These are phyloP conservation scores for Vigna reflexopilosa DNA, from an alignment of 306 rosid genomes.

Conservation along the genomic window DNA sequence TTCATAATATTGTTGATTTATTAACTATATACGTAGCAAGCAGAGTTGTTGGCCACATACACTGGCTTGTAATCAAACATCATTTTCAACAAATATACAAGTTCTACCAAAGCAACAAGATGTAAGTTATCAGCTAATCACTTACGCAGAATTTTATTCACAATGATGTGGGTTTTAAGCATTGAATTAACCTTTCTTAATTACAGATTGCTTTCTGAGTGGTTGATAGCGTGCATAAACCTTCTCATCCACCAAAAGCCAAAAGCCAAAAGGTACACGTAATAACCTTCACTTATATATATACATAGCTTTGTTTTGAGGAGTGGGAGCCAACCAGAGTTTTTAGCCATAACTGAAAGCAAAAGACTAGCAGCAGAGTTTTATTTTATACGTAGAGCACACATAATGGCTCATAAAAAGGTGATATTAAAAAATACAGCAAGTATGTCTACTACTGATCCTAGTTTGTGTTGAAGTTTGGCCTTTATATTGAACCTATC, in stretches of 20 bases:
- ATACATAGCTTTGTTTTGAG: not conserved
- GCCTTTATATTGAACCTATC: constrained; percentile 17
- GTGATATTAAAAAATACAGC: not conserved
- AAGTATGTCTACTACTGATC: not conserved
- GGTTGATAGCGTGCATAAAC: constrained; percentile 27
- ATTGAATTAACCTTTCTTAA: not conserved
- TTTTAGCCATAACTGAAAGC: not conserved
- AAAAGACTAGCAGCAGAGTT: not conserved
- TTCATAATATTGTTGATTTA: not conserved
- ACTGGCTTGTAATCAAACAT: constrained; percentile 2
- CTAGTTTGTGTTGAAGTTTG: constrained; percentile 4
- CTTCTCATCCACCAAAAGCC: constrained; percentile 32
- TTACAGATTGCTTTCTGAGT: constrained; percentile 11
- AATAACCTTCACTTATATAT: not conserved
- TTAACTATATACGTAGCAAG: not conserved
- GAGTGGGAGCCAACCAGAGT: constrained; percentile 7
- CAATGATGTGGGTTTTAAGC: not conserved
- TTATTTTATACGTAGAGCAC: not conserved
- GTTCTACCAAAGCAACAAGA: not conserved
- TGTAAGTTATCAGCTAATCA: not conserved
- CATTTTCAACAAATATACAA: constrained; percentile 24
- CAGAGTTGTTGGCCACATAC: constrained; percentile 10
- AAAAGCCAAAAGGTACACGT: constrained; percentile 26
- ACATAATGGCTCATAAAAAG: not conserved
- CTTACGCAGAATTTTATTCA: not conserved